A percentile compares a stretch with the other conserved stretches of the same genome.
Conservation (phyloP, 495 filamentous ascomycete genomes). For the Neurospora intermedia region DNA sequence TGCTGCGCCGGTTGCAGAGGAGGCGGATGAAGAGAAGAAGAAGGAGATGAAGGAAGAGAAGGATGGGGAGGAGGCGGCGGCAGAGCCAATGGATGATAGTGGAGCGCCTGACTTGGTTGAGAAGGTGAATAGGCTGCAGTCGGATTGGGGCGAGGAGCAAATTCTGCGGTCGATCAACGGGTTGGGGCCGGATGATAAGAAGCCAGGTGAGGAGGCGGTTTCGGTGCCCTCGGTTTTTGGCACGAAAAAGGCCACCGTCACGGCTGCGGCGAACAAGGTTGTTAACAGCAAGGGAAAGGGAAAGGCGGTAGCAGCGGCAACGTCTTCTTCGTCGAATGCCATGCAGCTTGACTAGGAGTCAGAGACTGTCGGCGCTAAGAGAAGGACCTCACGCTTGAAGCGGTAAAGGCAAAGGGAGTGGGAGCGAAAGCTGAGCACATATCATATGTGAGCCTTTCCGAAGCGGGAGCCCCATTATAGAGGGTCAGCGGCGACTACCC, state of each 20-base stretch:
- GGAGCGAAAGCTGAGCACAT: neutral
- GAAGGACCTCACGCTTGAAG: neutral
- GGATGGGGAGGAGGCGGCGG: constrained; percentile 15
- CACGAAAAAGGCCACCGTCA: neutral
- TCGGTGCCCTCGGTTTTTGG: neutral
- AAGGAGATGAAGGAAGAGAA: constrained; percentile 15
- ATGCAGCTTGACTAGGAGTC: constrained; percentile 5
- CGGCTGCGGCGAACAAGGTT: neutral
- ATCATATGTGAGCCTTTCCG: neutral
- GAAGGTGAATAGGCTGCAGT: constrained; percentile 17
- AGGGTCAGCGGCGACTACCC: neutral
- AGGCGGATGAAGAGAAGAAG: neutral
- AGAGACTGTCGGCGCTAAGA: neutral
- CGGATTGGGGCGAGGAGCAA: constrained; percentile 30
- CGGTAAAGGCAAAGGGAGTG: neutral
- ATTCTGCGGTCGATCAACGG: constrained; percentile 29
- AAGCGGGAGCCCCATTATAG: neutral
- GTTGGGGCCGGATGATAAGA: constrained; percentile 17
- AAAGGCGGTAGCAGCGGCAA: constrained; percentile 5
- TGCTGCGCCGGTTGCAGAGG: neutral
- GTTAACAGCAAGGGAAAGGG: constrained; percentile 16
- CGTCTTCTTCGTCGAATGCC: constrained; percentile 3
- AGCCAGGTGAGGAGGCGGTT: constrained; percentile 17
- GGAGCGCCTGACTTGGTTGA: constrained; percentile 16
- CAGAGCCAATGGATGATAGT: constrained; percentile 8